Base-by-base conservation (phyloP, 352 stramenopile species). In the Elongisporangium undulatum region DNA sequence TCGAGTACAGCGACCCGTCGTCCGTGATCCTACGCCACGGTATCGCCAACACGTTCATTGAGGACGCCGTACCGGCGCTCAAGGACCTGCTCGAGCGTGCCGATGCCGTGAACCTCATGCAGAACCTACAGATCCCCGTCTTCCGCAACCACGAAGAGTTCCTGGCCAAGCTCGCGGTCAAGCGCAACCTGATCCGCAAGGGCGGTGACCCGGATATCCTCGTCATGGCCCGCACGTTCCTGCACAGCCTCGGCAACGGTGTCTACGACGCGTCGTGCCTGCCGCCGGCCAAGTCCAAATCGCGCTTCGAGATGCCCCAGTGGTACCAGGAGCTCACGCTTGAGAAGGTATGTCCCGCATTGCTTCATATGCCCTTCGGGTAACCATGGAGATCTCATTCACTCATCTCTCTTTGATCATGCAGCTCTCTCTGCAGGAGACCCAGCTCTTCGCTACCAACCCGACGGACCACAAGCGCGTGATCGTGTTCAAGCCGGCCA, bases 161-260 rank as follows among this genome's bases (percentile, higher is more conserved):
- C 66, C 70, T 99, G 17, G 84, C 85, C n/a, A 94, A 98, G 75
- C 87, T 99, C 8, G 97, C 96, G 10, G 77, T 90, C 49, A 91
- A 95, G 62, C 86, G 87, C 49, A 97, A 98, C 62, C 87, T 98
- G 67, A 81, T 99, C 19, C 85, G 95, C 52, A 99, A 99, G 68
- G 97, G 97, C 24, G 97, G 97, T 20, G 90, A 99, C 51, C 97
- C 97, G 3, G 96, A 99, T 71, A 96, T 98, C 52, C 71, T 97
- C 22, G 84, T 93, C 53, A 96, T 96, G 16, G 96, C 96, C 7
- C 89, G 95, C 49, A 78, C 72, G 0, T 94, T 98, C 58, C 74
- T 98, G 38, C 75, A 84, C 50, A 80, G 75, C 21, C 58, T 94
- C 41, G 81, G 80, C 55, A 86, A 88, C 56, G 76, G 78, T 24